Base-by-base conservation (phyloP, 1,139 yeast species). In the Yamadazyma blattariae region DNA sequence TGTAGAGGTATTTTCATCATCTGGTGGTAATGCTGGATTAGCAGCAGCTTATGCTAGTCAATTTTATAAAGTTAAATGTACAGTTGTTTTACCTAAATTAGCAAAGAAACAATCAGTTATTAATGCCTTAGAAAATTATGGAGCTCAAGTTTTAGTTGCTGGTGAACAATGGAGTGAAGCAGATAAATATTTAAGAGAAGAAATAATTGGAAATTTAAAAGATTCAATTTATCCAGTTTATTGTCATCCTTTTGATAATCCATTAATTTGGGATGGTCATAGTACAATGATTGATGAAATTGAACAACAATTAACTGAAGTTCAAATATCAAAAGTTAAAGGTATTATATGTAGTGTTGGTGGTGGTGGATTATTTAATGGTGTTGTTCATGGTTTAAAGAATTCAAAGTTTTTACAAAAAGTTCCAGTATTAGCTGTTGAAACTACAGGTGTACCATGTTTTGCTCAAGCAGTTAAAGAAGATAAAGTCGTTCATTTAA, bases 11-110 rank as follows among this genome's bases (percentile, higher is more conserved):
- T 77, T 70, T 52, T 71, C 83, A 6, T 78, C 85, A 22, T 79
- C 86, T 12, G 92, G 90, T 10, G 92, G 92, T 1, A 83, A 83
- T 52, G 92, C 92, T 0, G 92, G 92, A 0, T 61, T 80, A 33
- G 90, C 90, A 0, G 86, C 86, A 2, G 87, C 88, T 0, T 71
- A 71, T 35, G 77, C 84, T 28, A 75, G 83, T 4, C 54, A 52
- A 25, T 57, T 53, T 35, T 65, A 69, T 40, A 61, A 64, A 2
- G 54, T 72, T 7, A 65, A 68, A 9, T 80, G 89, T 45, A 78
- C 85, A 0, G 88, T 83, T 7, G 86, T 80, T 1, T 74, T 83
- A 6, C 90, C 90, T 0, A 25, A 26, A 13, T 56, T 65, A 5
- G 67, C 85, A 4, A 17, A 17, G 19, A 63, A 63, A 38, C 48